Percentiles rank a stretch among this genome's conserved stretches.
These are phyloP conservation scores for Grifola frondosa DNA, from an alignment of 1,284 basidiomycete species.

Conservation along the genomic window DNA sequence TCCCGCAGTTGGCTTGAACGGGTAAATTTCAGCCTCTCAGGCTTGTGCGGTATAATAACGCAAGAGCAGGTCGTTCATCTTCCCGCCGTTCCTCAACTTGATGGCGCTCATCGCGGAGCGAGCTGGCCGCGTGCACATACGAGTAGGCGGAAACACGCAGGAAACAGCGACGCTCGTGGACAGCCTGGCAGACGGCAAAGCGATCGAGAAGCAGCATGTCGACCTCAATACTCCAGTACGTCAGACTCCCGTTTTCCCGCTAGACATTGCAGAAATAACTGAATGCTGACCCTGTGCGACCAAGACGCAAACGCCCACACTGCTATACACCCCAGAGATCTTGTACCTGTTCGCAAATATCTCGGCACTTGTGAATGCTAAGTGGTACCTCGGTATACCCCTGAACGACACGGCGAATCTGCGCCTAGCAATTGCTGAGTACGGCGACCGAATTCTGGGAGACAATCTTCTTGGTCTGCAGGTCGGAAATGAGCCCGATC, in stretches of 20 bases:
- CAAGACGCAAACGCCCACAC: constrained; percentile 56
- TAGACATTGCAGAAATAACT: constrained; percentile 11
- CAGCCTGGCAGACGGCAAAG: constrained; percentile 18
- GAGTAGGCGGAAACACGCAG: constrained; percentile 78
- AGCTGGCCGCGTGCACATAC: constrained; percentile 55
- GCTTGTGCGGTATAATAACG: neutral
- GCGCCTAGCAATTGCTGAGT: constrained; percentile 43
- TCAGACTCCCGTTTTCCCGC: constrained; percentile 11
- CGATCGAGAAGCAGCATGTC: constrained; percentile 15
- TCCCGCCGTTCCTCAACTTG: constrained; percentile 73
- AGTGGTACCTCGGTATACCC: constrained; percentile 62
- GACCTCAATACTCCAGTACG: constrained; percentile 17
- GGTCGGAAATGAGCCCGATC: constrained; percentile 58
- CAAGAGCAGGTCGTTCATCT: constrained; percentile 46
- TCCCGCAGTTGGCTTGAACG: constrained; percentile 51
- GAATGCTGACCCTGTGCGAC: no score
- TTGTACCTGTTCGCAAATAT: constrained; percentile 61
- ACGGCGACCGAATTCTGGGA: constrained; percentile 44
- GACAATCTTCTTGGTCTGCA: constrained; percentile 45
- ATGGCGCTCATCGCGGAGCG: constrained; percentile 64
- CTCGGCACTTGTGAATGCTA: constrained; percentile 48
- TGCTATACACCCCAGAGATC: constrained; percentile 56
- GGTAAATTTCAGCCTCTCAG: constrained; percentile 35
- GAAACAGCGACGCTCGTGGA: constrained; percentile 46
- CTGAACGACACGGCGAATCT: constrained; percentile 49